phyloP scores from a whole-genome alignment of 2,329 filamentous ascomycete species.

The Hymenotorrendiella dingleyae region DNA sequence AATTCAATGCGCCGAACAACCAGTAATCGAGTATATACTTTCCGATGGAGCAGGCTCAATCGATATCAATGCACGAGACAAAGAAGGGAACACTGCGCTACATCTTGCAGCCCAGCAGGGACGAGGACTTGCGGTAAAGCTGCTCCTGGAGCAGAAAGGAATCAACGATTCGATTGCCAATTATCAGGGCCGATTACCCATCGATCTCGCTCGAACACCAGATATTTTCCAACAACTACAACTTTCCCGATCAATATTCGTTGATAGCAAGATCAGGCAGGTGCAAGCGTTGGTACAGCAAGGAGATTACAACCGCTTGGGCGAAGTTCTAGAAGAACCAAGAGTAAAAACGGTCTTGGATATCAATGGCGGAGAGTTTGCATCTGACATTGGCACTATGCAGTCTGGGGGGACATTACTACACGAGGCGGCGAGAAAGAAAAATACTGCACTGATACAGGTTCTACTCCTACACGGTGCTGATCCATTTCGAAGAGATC shows the following conservation, averaged over 20 bases:
- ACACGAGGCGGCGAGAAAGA: constrained; percentile 87
- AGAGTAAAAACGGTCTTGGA: constrained; percentile 82
- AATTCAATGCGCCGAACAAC: constrained; percentile 88
- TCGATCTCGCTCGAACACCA: constrained; percentile 84
- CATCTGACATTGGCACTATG: constrained; percentile 70
- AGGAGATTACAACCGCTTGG: constrained; percentile 70
- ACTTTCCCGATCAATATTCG: constrained; percentile 80
- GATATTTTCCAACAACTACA: constrained; percentile 96
- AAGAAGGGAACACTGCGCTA: constrained; percentile 89
- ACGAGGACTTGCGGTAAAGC: constrained; percentile 70
- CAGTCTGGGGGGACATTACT: constrained; percentile 86
- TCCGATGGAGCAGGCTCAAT: constrained; percentile 62
- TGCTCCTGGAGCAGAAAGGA: constrained; percentile 73
- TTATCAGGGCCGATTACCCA: constrained; percentile 73
- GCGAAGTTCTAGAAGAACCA: constrained; percentile 75
- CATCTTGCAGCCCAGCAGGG: constrained; percentile 83
- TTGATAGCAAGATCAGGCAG: constrained; percentile 77
- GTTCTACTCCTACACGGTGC: constrained; percentile 88
- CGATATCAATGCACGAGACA: constrained; percentile 85
- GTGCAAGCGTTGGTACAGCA: constrained; percentile 72
- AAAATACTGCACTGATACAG: constrained; percentile 82
- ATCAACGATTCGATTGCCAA: constrained; percentile 90
- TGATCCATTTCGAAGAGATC: constrained; percentile 90
- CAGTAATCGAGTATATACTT: constrained; percentile 91
- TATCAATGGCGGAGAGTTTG: constrained; percentile 86